A percentile compares a stretch with the other conserved stretches of the same genome.
phyloP scores from a whole-genome alignment of 2,329 filamentous ascomycete genomes.

The Coleophoma cylindrospora region DNA sequence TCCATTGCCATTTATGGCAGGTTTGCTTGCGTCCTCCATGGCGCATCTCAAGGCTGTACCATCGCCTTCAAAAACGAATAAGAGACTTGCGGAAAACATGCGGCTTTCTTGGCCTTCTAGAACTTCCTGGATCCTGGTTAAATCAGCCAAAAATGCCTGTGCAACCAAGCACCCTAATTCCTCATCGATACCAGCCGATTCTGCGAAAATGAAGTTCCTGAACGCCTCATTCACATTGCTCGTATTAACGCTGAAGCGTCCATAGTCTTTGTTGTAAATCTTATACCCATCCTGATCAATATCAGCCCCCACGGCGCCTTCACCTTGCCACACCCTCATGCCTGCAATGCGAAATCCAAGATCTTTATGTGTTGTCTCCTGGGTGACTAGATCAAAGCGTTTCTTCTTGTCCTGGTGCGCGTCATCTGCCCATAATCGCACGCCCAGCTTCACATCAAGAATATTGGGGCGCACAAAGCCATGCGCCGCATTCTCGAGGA shows the following conservation, averaged over 20 bases:
- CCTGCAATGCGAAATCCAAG: conserved; percentile 61
- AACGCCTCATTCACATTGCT: conserved; percentile 51
- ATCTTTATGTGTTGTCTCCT: conserved; percentile 53
- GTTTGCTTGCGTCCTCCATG: conserved; percentile 28
- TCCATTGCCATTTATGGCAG: conserved; percentile 18
- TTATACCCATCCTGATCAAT: conserved; percentile 48
- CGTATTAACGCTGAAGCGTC: conserved; percentile 45
- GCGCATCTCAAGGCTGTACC: conserved; percentile 41
- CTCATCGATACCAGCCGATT: conserved; percentile 51
- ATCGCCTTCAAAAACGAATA: conserved; percentile 62
- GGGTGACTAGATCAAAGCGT: conserved; percentile 54
- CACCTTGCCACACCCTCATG: conserved; percentile 59
- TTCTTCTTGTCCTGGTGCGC: conserved; percentile 53
- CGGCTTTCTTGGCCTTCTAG: conserved; percentile 52
- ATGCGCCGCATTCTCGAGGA: conserved; percentile 76
- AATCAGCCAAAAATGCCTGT: conserved; percentile 46
- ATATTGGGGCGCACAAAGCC: conserved; percentile 86
- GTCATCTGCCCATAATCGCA: conserved; percentile 78
- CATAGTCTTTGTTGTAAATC: conserved; percentile 60
- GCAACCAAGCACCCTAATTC: conserved; percentile 52
- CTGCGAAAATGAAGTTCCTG: conserved; percentile 53
- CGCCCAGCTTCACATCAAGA: conserved; percentile 87
- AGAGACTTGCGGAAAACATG: conserved; percentile 52
- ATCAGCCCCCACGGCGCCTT: conserved; percentile 46
- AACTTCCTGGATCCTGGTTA: conserved; percentile 46